Conservation (phyloP, 2,329 filamentous ascomycete species). For the Fusarium begoniae region DNA sequence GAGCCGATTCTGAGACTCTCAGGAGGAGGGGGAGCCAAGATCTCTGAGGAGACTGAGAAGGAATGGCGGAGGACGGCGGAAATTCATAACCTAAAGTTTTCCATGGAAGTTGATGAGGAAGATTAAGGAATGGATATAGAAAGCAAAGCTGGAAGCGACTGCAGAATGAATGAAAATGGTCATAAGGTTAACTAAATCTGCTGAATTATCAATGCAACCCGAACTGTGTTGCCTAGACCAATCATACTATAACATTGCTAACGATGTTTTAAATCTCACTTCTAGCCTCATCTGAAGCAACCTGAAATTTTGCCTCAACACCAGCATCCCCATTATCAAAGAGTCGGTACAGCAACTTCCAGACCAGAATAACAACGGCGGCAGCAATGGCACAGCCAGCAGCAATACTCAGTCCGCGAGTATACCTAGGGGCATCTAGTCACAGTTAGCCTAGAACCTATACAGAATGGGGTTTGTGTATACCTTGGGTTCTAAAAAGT, state of each 20-base stretch:
- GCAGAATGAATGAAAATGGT: not conserved
- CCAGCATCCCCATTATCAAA: constrained; percentile 42
- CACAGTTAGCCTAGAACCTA: not conserved
- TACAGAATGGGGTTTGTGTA: accelerated
- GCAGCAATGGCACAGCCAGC: constrained; percentile 40
- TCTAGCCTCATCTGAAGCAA: not conserved
- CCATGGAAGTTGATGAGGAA: not conserved
- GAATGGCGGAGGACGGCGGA: not conserved
- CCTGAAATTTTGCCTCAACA: constrained; percentile 25
- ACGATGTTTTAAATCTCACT: not conserved
- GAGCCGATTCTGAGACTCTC: not conserved
- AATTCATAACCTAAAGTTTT: not conserved
- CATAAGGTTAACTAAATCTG: not conserved
- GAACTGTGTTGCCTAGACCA: accelerated
- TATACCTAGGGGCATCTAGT: constrained; percentile 43
- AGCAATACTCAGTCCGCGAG: constrained; percentile 37
- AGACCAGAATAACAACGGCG: constrained; percentile 39
- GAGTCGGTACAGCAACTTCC: constrained; percentile 44
- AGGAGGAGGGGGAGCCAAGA: not conserved
- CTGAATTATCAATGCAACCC: accelerated
- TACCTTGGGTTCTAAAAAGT: constrained; percentile 41
- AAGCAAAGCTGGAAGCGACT: not conserved
- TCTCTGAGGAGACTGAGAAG: not conserved
- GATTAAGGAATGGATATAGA: not conserved
- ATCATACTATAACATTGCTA: not conserved